Conservation (phyloP, 164 flowering plant species). For the Aristolochia californica region DNA sequence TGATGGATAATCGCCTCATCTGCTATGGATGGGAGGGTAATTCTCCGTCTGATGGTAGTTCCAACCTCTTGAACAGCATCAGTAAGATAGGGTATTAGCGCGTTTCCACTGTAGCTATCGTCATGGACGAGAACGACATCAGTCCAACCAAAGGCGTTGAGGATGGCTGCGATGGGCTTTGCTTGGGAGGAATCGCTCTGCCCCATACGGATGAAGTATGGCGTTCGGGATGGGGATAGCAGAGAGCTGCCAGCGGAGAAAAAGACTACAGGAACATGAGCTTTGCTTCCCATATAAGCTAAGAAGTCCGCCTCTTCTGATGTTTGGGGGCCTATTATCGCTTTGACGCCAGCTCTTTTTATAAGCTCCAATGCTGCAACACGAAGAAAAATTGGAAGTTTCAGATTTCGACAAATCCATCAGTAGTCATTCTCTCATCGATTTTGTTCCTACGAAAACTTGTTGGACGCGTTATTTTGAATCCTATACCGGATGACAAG, state of each 20-base stretch:
- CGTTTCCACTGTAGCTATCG: constrained; percentile 14
- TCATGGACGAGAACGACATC: constrained; percentile 15
- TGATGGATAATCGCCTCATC: constrained; percentile 4
- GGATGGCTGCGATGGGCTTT: constrained; percentile 14
- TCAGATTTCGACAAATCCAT: too few species aligned
- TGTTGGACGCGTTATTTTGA: too few species aligned
- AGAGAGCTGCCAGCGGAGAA: constrained; percentile 14
- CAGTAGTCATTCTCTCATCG: too few species aligned
- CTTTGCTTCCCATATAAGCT: constrained; percentile 10
- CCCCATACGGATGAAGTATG: constrained; percentile 13
- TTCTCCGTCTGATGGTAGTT: neutral
- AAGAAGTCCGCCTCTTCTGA: constrained; percentile 16
- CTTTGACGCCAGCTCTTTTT: constrained; percentile 14
- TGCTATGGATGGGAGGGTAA: neutral
- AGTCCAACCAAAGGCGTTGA: constrained; percentile 12
- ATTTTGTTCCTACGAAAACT: too few species aligned
- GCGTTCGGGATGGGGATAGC: constrained; percentile 6
- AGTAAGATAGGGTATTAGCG: constrained; percentile 12
- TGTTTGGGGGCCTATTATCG: constrained; percentile 17
- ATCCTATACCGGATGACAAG: too few species aligned
- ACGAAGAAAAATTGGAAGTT: too few species aligned
- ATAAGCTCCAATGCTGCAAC: constrained; percentile 17
- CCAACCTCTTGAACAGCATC: constrained; percentile 11
- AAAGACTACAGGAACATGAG: constrained; percentile 15
- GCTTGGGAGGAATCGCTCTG: constrained; percentile 16